Evolutionary conservation across 2,329 filamentous ascomycete genomes (phyloP), one percentile per base, ranked within the genome.

Genomic region (Talaromyces piceae): DNA sequence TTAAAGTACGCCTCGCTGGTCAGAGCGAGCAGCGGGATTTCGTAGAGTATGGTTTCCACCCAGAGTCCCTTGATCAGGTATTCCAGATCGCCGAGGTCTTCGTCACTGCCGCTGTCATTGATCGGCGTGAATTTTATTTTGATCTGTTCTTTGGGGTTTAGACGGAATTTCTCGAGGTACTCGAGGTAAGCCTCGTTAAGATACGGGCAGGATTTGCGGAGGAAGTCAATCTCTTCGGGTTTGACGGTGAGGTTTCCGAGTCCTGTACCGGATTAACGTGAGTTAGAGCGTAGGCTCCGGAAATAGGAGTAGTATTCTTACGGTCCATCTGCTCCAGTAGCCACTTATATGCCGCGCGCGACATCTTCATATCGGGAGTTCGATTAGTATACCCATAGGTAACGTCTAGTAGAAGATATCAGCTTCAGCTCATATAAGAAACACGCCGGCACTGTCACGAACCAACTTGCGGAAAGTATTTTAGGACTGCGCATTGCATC

Each of bases 1-100:
- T 88, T 90, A 78, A 98, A 98, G 73, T 96, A 98, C 46, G 93
- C 89, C 69, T 98, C 91, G 45, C 90, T 96, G 1, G 91, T 88
- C 57, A 98, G 71, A 2, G 94, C 90, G 18, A 98, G 78, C 20
- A 98, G 78, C 0, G 93, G 93, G 52, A 98, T 96, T 72, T 98
- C 93, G 72, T 98, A 98, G 22, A 98, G 80, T 52, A 98, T 98
- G 0, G 93, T 97, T 59, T 96, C 90, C 7, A 89, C 80, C 93
- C 93, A 98, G 50, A 83, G 76, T 8, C 93, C 93, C 59, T 83
- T 83, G 56, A 94, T 85, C 37, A 82, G 74, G 57, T 97, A 83
- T 59, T 85, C 75, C 46, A 96, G 73, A 53, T 91, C 85, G 41
- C 93, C 93, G 41, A 85, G 61, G 52, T 85, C 82, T 2, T 81